A percentile compares a stretch with the other conserved stretches of the same genome.
These are phyloP conservation scores for Globisporangium splendens DNA, from an alignment of 352 stramenopile genomes.

Conservation along the genomic window DNA sequence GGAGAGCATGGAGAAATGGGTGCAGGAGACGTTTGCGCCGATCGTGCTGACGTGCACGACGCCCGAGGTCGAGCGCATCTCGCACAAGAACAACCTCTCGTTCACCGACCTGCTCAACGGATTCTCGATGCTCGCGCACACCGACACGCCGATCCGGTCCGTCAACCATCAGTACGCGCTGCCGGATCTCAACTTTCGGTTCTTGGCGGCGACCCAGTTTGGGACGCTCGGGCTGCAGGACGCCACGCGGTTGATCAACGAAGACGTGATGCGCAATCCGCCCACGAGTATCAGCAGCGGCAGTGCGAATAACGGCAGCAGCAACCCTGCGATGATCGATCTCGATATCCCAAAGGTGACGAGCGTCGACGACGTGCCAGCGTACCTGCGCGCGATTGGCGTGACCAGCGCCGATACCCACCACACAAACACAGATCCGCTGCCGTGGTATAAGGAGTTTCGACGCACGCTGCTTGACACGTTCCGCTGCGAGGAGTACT, in stretches of 20 bases:
- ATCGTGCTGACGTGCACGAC: slow-evolving; percentile 79
- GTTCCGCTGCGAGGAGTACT: slow-evolving; percentile 82
- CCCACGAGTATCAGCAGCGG: slow-evolving; percentile 8
- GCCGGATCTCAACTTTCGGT: slow-evolving; percentile 73
- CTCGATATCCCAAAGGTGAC: slow-evolving; percentile 59
- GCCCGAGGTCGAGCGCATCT: slow-evolving; percentile 72
- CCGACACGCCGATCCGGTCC: slow-evolving; percentile 70
- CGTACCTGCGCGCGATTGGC: slow-evolving; percentile 59
- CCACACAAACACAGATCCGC: slow-evolving; percentile 30
- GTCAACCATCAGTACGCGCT: slow-evolving; percentile 67
- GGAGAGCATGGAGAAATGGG: slow-evolving; percentile 64
- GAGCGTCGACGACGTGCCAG: slow-evolving; percentile 58
- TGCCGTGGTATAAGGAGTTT: slow-evolving; percentile 82
- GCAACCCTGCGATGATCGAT: slow-evolving; percentile 33
- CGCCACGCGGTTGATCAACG: slow-evolving; percentile 57
- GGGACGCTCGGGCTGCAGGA: slow-evolving; percentile 37
- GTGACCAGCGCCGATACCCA: slow-evolving; percentile 27
- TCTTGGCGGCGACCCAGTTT: slow-evolving; percentile 58
- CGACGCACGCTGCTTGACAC: slow-evolving; percentile 76
- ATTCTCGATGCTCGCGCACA: slow-evolving; percentile 55
- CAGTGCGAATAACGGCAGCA: neutral
- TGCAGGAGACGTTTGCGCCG: slow-evolving; percentile 73
- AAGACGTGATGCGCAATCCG: slow-evolving; percentile 52
- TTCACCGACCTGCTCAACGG: slow-evolving; percentile 73
- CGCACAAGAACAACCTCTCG: slow-evolving; percentile 79